Conservation (phyloP, 2,329 filamentous ascomycete genomes). For the Penicillium paneum region DNA sequence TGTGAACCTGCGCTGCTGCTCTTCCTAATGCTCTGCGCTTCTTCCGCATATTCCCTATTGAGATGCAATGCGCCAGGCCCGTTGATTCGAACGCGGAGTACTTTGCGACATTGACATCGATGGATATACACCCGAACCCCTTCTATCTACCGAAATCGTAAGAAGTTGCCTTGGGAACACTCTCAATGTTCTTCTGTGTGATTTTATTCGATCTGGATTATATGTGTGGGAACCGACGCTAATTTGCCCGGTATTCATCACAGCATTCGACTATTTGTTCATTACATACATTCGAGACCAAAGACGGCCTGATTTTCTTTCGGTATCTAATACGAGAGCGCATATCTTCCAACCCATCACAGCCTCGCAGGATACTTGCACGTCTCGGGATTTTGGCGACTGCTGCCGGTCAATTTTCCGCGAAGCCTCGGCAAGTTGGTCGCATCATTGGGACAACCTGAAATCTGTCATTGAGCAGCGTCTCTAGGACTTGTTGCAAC, state of each 20-base stretch:
- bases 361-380: neutral
- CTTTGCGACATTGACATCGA: neutral
- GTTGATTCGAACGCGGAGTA: conserved; percentile 1
- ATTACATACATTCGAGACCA: neutral
- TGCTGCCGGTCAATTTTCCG: neutral
- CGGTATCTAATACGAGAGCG: neutral
- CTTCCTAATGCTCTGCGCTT: conserved; percentile 1
- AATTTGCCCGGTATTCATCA: neutral
- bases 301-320: neutral
- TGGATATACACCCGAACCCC: neutral
- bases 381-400: neutral
- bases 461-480: neutral
- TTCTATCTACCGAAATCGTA: neutral
- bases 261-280: neutral
- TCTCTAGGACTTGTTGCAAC: neutral
- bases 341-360: neutral
- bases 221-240: neutral
- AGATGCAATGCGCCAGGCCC: conserved; percentile 5
- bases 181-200: neutral
- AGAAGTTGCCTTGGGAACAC: neutral
- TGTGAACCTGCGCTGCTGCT: neutral
- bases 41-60: conserved; percentile 3
- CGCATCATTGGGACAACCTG: neutral
- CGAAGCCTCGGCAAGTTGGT: neutral
- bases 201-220: neutral